Conservation (phyloP, 2,329 filamentous ascomycete species). For the Madurella mycetomatis region DNA sequence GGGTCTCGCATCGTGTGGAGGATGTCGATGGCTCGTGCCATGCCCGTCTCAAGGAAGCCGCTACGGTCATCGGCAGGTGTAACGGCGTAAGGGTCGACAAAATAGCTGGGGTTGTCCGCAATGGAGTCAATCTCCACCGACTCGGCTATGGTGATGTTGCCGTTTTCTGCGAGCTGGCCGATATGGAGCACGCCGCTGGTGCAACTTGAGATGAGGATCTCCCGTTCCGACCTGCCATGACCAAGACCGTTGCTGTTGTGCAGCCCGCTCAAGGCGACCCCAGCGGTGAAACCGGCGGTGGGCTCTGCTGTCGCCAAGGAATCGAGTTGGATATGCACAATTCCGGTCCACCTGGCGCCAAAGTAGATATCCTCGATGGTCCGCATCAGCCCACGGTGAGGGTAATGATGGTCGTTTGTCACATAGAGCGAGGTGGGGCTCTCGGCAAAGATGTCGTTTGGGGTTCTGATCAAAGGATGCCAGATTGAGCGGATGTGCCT, state of each 20-base stretch:
- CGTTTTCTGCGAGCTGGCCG: slow-evolving; percentile 26
- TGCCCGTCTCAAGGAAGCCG: slow-evolving; percentile 49
- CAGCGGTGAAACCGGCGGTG: slow-evolving; percentile 36
- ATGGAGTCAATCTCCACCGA: slow-evolving; percentile 40
- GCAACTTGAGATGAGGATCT: slow-evolving; percentile 42
- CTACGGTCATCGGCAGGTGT: slow-evolving; percentile 42
- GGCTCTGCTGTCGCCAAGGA: slow-evolving; percentile 23
- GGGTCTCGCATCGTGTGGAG: slow-evolving; percentile 29
- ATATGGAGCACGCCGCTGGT: slow-evolving; percentile 45
- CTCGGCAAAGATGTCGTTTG: slow-evolving; percentile 53
- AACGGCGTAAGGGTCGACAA: slow-evolving; percentile 47
- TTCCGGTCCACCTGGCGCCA: slow-evolving; percentile 44
- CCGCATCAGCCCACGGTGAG: slow-evolving; percentile 41
- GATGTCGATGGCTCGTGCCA: slow-evolving; percentile 40
- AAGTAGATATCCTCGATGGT: slow-evolving; percentile 43
- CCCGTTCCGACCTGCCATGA: slow-evolving; percentile 38
- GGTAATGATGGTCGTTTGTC: slow-evolving; percentile 57
- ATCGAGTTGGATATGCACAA: slow-evolving; percentile 41
- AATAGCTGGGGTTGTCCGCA: slow-evolving; percentile 57
- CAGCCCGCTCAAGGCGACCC: slow-evolving; percentile 40
- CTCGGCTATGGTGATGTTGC: slow-evolving; percentile 39
- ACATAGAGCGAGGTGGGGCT: slow-evolving; percentile 49
- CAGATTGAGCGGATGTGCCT: slow-evolving; percentile 49
- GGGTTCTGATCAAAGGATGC: slow-evolving; percentile 51
- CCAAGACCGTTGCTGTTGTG: slow-evolving; percentile 56